A percentile compares a stretch with the other conserved stretches of the same genome.
Evolutionary conservation across 768 basidiomycete species (phyloP).

Genomic region (Naematelia encephala): DNA sequence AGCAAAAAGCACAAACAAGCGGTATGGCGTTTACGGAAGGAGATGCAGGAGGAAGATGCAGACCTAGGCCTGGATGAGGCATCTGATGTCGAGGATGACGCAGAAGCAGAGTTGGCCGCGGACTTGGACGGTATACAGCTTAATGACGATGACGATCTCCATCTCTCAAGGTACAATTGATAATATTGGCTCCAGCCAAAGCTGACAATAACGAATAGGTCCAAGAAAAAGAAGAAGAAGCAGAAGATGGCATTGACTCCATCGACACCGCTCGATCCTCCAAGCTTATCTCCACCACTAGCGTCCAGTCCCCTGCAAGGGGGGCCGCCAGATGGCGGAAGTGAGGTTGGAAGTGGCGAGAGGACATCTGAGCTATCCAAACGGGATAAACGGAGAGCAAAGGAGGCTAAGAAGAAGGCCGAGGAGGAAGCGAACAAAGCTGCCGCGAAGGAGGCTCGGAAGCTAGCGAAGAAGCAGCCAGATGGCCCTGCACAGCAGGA

Average conservation of each 20-base stretch:
- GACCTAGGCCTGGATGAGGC: conserved; percentile 58
- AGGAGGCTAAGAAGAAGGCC: conserved; percentile 68
- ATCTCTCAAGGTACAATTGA: neutral
- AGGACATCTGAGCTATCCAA: conserved; percentile 58
- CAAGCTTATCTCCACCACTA: neutral
- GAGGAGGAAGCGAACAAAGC: conserved; percentile 43
- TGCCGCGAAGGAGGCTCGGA: conserved; percentile 55
- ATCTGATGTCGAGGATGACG: conserved; percentile 30
- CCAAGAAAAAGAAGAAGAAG: conserved; percentile 21
- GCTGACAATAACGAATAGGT: neutral
- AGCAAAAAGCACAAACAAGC: conserved; percentile 91
- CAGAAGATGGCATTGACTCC: conserved; percentile 13
- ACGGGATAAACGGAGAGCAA: conserved; percentile 72
- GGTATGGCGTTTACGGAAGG: conserved; percentile 69
- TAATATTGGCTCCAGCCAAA: conserved; percentile 17
- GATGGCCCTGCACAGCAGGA: conserved; percentile 21
- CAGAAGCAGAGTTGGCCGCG: neutral
- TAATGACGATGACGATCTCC: neutral
- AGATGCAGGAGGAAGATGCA: conserved; percentile 74
- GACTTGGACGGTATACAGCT: neutral
- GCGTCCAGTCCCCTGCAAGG: neutral
- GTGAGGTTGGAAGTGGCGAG: neutral
- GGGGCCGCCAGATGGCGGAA: neutral
- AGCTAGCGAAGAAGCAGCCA: conserved; percentile 63
- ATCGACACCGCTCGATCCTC: neutral